Evolutionary conservation across 1,139 yeast genomes (phyloP).

Genomic region (Scheffersomyces titani): DNA sequence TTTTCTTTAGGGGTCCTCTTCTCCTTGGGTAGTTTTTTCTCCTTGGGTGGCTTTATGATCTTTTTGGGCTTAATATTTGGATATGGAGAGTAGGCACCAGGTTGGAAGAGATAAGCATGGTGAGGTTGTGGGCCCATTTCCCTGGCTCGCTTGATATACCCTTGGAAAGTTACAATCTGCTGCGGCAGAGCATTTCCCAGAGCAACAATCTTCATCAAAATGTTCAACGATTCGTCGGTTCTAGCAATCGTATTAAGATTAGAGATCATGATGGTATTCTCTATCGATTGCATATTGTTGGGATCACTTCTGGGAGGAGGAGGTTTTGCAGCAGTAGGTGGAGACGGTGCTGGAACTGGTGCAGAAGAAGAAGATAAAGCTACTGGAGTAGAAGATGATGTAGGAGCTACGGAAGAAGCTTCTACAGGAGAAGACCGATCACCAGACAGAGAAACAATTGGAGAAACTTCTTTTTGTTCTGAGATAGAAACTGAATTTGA

Average conservation of each 20-base stretch:
- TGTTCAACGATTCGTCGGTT: conserved; percentile 62
- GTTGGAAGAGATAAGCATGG: conserved; percentile 31
- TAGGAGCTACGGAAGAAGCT: background rate
- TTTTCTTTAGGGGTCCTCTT: conserved; percentile 27
- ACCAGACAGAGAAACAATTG: background rate
- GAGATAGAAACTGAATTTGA: background rate
- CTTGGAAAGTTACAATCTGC: conserved; percentile 76
- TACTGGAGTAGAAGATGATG: background rate
- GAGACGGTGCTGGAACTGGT: background rate
- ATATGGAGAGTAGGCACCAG: conserved; percentile 9
- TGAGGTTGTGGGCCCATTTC: conserved; percentile 68
- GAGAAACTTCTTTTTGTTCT: background rate
- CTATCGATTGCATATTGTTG: conserved; percentile 57
- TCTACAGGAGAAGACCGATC: background rate
- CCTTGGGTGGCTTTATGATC: conserved; percentile 19
- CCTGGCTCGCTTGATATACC: conserved; percentile 73
- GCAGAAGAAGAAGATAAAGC: background rate
- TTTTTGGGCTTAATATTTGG: conserved; percentile 15
- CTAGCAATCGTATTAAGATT: conserved; percentile 82
- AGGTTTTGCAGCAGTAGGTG: conserved; percentile 4
- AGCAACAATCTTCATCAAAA: conserved; percentile 82
- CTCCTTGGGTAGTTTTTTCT: conserved; percentile 17
- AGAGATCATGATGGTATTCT: conserved; percentile 77
- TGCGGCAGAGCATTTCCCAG: conserved; percentile 71
- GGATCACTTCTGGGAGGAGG: conserved; percentile 20